Evolutionary conservation across 371 early-diverging fungal genomes (phyloP).

Genomic region (Rhizomucor pusillus): DNA sequence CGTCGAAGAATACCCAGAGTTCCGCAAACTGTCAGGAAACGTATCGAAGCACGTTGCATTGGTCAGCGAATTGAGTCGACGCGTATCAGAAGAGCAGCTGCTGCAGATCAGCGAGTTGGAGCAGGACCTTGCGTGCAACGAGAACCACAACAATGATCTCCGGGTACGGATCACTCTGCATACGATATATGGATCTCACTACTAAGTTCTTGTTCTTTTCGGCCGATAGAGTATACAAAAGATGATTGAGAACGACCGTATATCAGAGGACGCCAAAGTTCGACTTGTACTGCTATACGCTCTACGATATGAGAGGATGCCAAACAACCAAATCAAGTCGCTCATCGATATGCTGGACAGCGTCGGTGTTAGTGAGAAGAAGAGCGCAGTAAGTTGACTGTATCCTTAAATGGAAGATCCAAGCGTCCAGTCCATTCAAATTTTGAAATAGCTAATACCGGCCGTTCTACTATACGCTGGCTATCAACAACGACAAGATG

Average conservation of each 20-base stretch:
- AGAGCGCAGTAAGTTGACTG: slow-evolving; percentile 61
- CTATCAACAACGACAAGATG: slow-evolving; percentile 81
- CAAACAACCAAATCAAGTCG: slow-evolving; percentile 62
- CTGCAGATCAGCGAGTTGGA: slow-evolving; percentile 91
- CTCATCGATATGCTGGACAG: slow-evolving; percentile 69
- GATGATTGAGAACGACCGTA: slow-evolving; percentile 60
- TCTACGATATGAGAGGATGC: slow-evolving; percentile 83
- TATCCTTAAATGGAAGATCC: not conserved
- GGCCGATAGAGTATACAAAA: slow-evolving; percentile 66
- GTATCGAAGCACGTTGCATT: slow-evolving; percentile 96
- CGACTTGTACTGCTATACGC: slow-evolving; percentile 84
- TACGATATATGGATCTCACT: too few relatives aligned
- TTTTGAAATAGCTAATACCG: slow-evolving; percentile 54
- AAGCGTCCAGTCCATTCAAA: too few relatives aligned
- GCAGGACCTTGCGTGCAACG: slow-evolving; percentile 88
- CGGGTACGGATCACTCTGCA: too few relatives aligned
- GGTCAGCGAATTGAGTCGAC: slow-evolving; percentile 86
- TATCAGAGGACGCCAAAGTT: slow-evolving; percentile 76
- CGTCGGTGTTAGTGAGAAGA: slow-evolving; percentile 67
- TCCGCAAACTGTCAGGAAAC: slow-evolving; percentile 90
- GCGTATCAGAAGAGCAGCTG: slow-evolving; percentile 71
- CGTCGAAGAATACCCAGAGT: slow-evolving; percentile 97
- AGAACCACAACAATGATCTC: slow-evolving; percentile 79
- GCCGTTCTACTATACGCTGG: slow-evolving; percentile 80
- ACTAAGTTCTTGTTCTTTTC: too few relatives aligned